Conservation (phyloP, 2,329 filamentous ascomycete species). For the Alternaria infectoria region DNA sequence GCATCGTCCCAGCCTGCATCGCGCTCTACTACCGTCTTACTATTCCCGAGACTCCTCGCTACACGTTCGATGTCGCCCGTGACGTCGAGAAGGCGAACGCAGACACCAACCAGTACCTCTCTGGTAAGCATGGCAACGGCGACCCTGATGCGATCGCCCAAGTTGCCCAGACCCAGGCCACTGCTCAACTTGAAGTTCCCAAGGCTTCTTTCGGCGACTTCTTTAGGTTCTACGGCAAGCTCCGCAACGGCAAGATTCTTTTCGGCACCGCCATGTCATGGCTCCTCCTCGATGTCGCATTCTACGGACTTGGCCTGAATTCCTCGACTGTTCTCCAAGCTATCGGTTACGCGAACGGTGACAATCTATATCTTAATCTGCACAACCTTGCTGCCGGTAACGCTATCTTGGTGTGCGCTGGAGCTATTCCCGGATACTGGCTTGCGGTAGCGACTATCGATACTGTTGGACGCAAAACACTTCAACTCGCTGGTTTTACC, state of each 20-base stretch:
- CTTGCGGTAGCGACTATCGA: slow-evolving; percentile 63
- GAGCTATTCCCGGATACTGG: slow-evolving; percentile 84
- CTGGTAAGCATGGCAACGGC: slow-evolving; percentile 66
- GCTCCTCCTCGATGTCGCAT: slow-evolving; percentile 66
- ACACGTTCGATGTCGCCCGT: slow-evolving; percentile 52
- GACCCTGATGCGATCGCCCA: slow-evolving; percentile 71
- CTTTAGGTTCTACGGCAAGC: slow-evolving; percentile 70
- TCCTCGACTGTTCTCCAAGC: slow-evolving; percentile 72
- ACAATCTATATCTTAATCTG: slow-evolving; percentile 71
- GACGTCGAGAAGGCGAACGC: slow-evolving; percentile 62
- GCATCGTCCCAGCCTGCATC: slow-evolving; percentile 50
- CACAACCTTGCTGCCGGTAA: slow-evolving; percentile 80
- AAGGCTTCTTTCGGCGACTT: slow-evolving; percentile 79
- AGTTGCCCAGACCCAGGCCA: slow-evolving; percentile 62
- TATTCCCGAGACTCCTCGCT: slow-evolving; percentile 52
- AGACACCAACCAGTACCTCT: slow-evolving; percentile 77
- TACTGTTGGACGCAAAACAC: slow-evolving; percentile 64
- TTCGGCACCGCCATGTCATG: slow-evolving; percentile 83
- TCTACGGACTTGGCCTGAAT: slow-evolving; percentile 70
- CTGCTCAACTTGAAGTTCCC: slow-evolving; percentile 65
- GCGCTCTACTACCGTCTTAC: slow-evolving; percentile 52
- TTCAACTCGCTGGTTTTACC: slow-evolving; percentile 42
- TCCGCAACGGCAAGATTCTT: slow-evolving; percentile 74
- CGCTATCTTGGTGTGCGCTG: slow-evolving; percentile 77
- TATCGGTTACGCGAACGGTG: slow-evolving; percentile 70